phyloP scores from a whole-genome alignment of 1,139 yeast genomes.

The Blastobotrys capitulatus region DNA sequence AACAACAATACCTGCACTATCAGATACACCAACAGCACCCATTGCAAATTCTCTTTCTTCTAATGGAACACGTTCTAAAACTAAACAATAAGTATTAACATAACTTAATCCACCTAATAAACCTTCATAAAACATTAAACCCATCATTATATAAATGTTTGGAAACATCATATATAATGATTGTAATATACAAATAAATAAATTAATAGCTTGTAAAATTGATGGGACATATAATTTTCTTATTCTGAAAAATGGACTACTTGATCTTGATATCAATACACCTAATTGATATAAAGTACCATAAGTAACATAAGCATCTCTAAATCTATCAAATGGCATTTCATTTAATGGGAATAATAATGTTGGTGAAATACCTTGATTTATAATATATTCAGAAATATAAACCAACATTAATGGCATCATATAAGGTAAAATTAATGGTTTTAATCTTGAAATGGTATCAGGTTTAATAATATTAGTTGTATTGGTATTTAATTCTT shows the following conservation, averaged over 20 bases:
- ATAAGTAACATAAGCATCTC: slow-evolving; percentile 89
- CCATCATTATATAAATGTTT: slow-evolving; percentile 57
- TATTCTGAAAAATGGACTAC: slow-evolving; percentile 61
- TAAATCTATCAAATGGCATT: slow-evolving; percentile 61
- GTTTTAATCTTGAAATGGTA: slow-evolving; percentile 42
- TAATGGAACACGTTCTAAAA: slow-evolving; percentile 55
- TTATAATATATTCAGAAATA: slow-evolving; percentile 78
- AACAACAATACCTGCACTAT: slow-evolving; percentile 76
- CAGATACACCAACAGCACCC: slow-evolving; percentile 93
- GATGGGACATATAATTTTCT: slow-evolving; percentile 57
- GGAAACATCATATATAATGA: slow-evolving; percentile 57
- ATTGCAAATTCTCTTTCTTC: slow-evolving; percentile 74
- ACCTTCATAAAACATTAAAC: slow-evolving; percentile 73
- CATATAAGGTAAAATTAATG: slow-evolving; percentile 65
- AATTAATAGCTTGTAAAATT: slow-evolving; percentile 60
- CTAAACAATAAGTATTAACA: slow-evolving; percentile 78
- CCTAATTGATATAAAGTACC: slow-evolving; percentile 93
- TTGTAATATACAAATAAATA: slow-evolving; percentile 55
- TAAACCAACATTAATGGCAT: slow-evolving; percentile 79
- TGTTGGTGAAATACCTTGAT: slow-evolving; percentile 90
- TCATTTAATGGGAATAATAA: slow-evolving; percentile 66
- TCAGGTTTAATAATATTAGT: neutral
- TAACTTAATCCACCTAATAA: slow-evolving; percentile 86
- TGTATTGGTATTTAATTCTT: neutral
- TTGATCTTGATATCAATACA: slow-evolving; percentile 84